These are phyloP conservation scores for Podospora pseudocomata DNA, from an alignment of 495 filamentous ascomycete species.

Conservation along the genomic window DNA sequence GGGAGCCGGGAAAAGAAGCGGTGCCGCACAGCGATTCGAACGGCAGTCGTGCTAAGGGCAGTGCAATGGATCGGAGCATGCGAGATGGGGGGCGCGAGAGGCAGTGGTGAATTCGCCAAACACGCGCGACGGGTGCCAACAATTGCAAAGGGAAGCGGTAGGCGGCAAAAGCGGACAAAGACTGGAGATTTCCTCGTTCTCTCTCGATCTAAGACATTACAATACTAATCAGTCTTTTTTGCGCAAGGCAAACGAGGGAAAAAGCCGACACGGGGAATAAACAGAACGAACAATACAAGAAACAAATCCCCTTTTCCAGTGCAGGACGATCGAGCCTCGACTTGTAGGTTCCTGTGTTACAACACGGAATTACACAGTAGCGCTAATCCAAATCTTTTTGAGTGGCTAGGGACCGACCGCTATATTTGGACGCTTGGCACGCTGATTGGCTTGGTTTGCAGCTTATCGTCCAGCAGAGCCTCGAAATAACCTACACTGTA, in stretches of 20 bases:
- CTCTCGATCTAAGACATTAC: slow-evolving; percentile 15
- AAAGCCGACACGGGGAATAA: neutral
- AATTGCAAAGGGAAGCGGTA: slow-evolving; percentile 4
- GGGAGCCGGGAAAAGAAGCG: neutral
- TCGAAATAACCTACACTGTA: too few species aligned
- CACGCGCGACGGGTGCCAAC: neutral
- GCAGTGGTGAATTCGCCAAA: neutral
- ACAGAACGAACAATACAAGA: neutral
- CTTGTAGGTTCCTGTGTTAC: slow-evolving; percentile 4
- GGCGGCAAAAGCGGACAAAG: slow-evolving; percentile 12
- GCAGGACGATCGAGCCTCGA: neutral
- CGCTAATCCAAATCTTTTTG: slow-evolving; percentile 12
- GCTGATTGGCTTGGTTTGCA: neutral
- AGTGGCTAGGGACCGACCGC: slow-evolving; percentile 8
- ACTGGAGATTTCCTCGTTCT: slow-evolving; percentile 3
- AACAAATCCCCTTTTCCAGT: neutral
- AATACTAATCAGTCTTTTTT: slow-evolving; percentile 7
- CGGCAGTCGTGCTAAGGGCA: neutral
- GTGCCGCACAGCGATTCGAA: neutral
- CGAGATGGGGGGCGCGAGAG: neutral
- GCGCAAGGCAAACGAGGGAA: slow-evolving; percentile 5
- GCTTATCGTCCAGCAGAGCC: too few species aligned
- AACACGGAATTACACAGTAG: slow-evolving; percentile 12
- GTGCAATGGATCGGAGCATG: neutral
- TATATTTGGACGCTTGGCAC: slow-evolving; percentile 11